Base-by-base conservation (phyloP, 2,329 filamentous ascomycete genomes). In the Amauroascus niger region DNA sequence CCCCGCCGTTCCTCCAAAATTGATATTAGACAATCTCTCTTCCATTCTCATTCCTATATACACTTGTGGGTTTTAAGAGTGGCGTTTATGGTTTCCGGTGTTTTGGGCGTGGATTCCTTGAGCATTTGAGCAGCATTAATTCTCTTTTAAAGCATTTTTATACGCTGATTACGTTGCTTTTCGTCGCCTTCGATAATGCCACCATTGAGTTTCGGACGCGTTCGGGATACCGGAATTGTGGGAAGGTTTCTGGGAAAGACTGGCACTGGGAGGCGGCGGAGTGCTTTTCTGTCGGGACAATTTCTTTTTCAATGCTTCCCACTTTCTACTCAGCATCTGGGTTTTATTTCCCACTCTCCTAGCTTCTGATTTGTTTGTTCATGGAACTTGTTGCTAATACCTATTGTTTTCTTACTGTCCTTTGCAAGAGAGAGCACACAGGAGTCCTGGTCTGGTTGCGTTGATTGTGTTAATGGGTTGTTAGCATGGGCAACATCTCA, bases 361-460 rank as follows among this genome's bases (percentile, higher is more conserved):
- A 49, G 59, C 66, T 60, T 46, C 47, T 60, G 18, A 46, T 33
- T 22, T n/a, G 61, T 64, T 64, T 60, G 62, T 22, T 30, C 54
- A 49, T 53, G n/a, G n/a, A 7, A 14, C 16, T 16, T 20, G 18
- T 40, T 40, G 6, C 16, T 40, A 11, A 18, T 41, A 13, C 14
- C 9, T 41, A 3, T 43, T 52, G 53, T 47, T 51, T 53, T 54
- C 35, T 45, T 33, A 22, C 49, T 28, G n/a, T 52, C 43, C 16
- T 52, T 52, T 45, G 18, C 40, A 48, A 50, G 48, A 58, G 67
- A 68, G 65, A 69, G 64, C 65, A 64, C 65, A 67, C 63, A 64
- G 70, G 70, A 71, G 69, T 71, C 69, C 64, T n/a, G 69, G 69
- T 71, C 66, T 69, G 69, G 68, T 69, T 66, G 60, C 55, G 63